Evolutionary conservation across 306 rosid genomes (phyloP).

Genomic region (Morella rubra): DNA sequence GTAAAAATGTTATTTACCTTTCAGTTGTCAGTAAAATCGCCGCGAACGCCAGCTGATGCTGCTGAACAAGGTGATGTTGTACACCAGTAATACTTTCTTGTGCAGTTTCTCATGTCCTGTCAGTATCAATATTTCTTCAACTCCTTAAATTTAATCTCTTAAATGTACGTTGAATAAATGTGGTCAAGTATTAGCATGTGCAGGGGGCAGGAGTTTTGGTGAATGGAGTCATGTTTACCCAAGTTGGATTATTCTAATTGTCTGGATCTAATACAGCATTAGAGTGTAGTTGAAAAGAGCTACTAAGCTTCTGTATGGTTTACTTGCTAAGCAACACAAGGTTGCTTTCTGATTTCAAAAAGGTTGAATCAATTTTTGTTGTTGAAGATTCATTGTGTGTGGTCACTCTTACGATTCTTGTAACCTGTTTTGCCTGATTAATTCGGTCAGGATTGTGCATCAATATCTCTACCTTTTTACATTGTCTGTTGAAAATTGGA

Average conservation of each 20-base stretch:
- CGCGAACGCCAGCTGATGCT: slow-evolving; percentile 48
- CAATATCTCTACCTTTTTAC: neutral
- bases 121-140: slow-evolving; percentile 39
- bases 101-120: slow-evolving; percentile 51
- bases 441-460: neutral
- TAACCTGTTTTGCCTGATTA: neutral
- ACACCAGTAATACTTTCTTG: slow-evolving; percentile 49
- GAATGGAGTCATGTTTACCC: neutral
- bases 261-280: neutral
- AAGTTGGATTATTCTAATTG: neutral
- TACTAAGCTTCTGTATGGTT: neutral
- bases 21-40: slow-evolving; percentile 85
- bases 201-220: neutral
- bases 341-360: neutral
- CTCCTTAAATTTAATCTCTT: slow-evolving; percentile 26
- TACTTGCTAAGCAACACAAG: neutral
- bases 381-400: neutral
- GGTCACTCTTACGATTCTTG: neutral
- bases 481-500: neutral
- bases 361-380: neutral
- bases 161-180: slow-evolving; percentile 16
- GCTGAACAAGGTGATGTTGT: slow-evolving; percentile 89
- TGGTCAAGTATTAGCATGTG: neutral
- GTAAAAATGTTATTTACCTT: slow-evolving; percentile 29
- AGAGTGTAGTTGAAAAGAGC: neutral